phyloP scores from a whole-genome alignment of 768 basidiomycete genomes.

The Pisolithus marmoratus region DNA sequence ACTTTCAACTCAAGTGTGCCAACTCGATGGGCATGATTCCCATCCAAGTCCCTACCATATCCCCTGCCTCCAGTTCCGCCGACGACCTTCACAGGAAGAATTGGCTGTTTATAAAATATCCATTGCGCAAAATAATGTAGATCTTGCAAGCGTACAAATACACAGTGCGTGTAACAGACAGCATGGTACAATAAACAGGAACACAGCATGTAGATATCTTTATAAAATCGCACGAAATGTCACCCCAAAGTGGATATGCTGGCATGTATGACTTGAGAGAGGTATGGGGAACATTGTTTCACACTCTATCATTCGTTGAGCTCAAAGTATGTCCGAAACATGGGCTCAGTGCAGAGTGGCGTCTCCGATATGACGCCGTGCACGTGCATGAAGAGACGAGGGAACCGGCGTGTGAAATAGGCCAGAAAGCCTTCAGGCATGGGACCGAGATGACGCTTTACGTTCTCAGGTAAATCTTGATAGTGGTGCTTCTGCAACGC shows the following conservation, averaged over 20 bases:
- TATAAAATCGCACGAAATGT: neutral
- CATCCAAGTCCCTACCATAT: no score
- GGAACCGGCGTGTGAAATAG: slow-evolving; percentile 94
- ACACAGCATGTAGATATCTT: neutral
- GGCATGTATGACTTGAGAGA: neutral
- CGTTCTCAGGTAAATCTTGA: slow-evolving; percentile 91
- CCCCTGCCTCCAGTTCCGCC: no score
- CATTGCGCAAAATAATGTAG: slow-evolving; percentile 1
- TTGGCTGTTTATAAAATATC: neutral
- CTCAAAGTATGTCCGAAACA: slow-evolving; percentile 90
- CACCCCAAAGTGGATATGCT: neutral
- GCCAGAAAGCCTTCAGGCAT: slow-evolving; percentile 89
- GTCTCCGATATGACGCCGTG: slow-evolving; percentile 74
- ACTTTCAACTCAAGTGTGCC: no score
- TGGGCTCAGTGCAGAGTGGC: slow-evolving; percentile 72
- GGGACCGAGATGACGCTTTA: slow-evolving; percentile 81
- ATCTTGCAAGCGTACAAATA: slow-evolving; percentile 6
- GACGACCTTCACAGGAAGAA: neutral
- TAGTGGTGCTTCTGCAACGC: slow-evolving; percentile 88
- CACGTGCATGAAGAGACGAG: slow-evolving; percentile 86
- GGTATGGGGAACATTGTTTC: slow-evolving; percentile 4
- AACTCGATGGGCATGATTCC: no score
- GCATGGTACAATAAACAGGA: slow-evolving; percentile 6
- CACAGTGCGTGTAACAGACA: slow-evolving; percentile 3
- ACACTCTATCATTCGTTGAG: slow-evolving; percentile 39